Conservation (phyloP, 1,139 yeast species). For the Nadsonia starkeyi-henricii region DNA sequence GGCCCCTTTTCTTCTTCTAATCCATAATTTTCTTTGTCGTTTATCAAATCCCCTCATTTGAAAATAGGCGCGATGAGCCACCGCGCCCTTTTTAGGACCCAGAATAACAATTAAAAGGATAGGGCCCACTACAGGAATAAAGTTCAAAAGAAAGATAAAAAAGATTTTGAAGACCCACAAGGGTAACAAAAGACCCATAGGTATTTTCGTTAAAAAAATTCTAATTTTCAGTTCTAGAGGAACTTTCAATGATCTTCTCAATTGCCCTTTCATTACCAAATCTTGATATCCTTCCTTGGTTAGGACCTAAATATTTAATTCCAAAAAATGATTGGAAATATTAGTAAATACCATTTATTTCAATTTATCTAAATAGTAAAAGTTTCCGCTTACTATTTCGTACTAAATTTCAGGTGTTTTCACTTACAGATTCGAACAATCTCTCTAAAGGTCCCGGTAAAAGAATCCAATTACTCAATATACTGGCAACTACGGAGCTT, state of each 20-base stretch:
- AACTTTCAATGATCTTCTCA: conserved; percentile 28
- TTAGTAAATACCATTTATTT: too few species aligned
- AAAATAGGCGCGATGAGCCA: conserved; percentile 46
- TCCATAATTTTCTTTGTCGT: conserved; percentile 25
- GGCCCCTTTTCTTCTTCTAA: conserved; percentile 21
- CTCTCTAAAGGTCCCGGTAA: conserved; percentile 42
- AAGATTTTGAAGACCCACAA: conserved; percentile 23
- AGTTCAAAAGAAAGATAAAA: conserved; percentile 28
- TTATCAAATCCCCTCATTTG: conserved; percentile 39
- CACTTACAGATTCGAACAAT: conserved; percentile 37
- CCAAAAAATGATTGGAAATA: too few species aligned
- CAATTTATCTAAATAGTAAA: too few species aligned
- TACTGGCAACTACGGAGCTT: conserved; percentile 36
- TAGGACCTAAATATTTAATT: conserved; percentile 25
- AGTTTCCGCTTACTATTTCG: too few species aligned
- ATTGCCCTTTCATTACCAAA: conserved; percentile 33
- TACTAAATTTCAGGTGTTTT: not conserved
- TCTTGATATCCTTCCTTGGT: conserved; percentile 36
- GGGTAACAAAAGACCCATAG: conserved; percentile 15
- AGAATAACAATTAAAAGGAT: conserved; percentile 36
- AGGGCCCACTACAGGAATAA: conserved; percentile 54
- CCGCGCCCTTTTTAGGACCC: conserved; percentile 46
- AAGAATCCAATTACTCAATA: conserved; percentile 35
- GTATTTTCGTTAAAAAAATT: not conserved
- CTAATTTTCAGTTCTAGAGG: conserved; percentile 9